A percentile compares a stretch with the other conserved stretches of the same genome.
These are phyloP conservation scores for Cyphellophora europaea DNA, from an alignment of 2,329 filamentous ascomycete genomes.

Conservation along the genomic window DNA sequence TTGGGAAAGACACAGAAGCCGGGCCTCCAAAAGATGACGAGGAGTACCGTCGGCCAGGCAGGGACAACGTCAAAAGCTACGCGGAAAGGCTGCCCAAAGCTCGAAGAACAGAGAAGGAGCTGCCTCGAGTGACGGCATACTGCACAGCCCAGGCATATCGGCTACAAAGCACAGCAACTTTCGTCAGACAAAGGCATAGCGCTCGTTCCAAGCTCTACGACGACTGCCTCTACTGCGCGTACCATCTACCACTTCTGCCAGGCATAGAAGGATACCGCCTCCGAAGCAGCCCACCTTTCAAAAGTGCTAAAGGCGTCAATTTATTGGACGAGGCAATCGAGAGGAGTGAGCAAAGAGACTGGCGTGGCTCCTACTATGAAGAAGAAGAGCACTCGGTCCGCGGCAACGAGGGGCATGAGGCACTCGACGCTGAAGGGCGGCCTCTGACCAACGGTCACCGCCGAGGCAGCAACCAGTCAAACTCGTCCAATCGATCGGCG, in stretches of 20 bases:
- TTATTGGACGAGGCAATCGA: slow-evolving; percentile 94
- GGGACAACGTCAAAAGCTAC: slow-evolving; percentile 70
- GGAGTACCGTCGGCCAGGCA: slow-evolving; percentile 51
- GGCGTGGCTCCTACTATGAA: slow-evolving; percentile 84
- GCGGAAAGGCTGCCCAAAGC: slow-evolving; percentile 87
- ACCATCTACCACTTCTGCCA: slow-evolving; percentile 79
- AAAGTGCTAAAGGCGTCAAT: slow-evolving; percentile 86
- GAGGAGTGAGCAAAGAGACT: slow-evolving; percentile 77
- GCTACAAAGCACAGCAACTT: slow-evolving; percentile 77
- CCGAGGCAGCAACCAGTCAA: slow-evolving; percentile 12
- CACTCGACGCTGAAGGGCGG: slow-evolving; percentile 20
- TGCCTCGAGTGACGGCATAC: slow-evolving; percentile 87
- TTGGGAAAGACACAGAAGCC: slow-evolving; percentile 45
- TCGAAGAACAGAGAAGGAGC: slow-evolving; percentile 66
- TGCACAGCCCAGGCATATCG: slow-evolving; percentile 93
- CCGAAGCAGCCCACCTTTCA: slow-evolving; percentile 81
- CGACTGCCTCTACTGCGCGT: slow-evolving; percentile 92
- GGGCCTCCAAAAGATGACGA: slow-evolving; percentile 47
- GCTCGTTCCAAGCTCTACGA: slow-evolving; percentile 95
- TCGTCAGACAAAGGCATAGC: slow-evolving; percentile 76
- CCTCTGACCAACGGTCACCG: slow-evolving; percentile 22
- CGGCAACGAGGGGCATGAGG: slow-evolving; percentile 22
- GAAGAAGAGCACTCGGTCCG: slow-evolving; percentile 42
- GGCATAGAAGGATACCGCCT: slow-evolving; percentile 81
- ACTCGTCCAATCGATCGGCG: slow-evolving; percentile 29